Base-by-base conservation (phyloP, 805 yeast species). In the Starmerella ratchasimensis region DNA sequence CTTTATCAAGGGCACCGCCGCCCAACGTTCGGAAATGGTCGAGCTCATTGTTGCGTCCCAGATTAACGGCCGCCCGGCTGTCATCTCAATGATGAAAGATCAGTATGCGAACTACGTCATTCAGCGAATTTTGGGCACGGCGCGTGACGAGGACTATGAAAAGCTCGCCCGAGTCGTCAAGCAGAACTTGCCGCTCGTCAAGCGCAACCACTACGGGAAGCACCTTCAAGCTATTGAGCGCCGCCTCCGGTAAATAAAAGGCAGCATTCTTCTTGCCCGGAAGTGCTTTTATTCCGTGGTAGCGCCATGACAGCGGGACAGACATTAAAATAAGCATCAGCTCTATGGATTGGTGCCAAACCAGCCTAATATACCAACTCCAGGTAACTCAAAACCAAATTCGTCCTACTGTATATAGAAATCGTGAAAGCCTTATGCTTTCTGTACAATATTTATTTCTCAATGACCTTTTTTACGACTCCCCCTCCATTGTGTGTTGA, bases 91-190 rank as follows among this genome's bases (percentile, higher is more conserved):
- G 97, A 84, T 90, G 83, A 82, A 82, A 56, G 99, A 90, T 58
- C 97, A 90, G 57, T 90, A 79, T 61, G 99, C 97, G 18, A 90
- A 90, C 59, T 90, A 90, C 55, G 99, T 90, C 33, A 83, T 90
- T 35, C 99, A 90, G 59, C 86, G 88, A 57, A 68, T 90, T 50
- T 86, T 90, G 29, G 94, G 82, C 44, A 78, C 80, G 3, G 71
- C 86, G 28, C 72, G 71, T 43, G 79, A 79, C 32, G 67, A 67
- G 25, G 80, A 80, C 51, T 77, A 80, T 59, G 74, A 66, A 34
- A 56, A 73, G 22, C 66, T 90, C 43, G 82, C 84, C 35, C 63
- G 69, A 40, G 77, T 79, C 49, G 80, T 88, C 45, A 72, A 76
- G 60, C 82, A 81, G 36, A 86, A 81, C 53, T 65, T 88, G 59